phyloP scores from a whole-genome alignment of 768 basidiomycete genomes.

The Podaxis sp. region DNA sequence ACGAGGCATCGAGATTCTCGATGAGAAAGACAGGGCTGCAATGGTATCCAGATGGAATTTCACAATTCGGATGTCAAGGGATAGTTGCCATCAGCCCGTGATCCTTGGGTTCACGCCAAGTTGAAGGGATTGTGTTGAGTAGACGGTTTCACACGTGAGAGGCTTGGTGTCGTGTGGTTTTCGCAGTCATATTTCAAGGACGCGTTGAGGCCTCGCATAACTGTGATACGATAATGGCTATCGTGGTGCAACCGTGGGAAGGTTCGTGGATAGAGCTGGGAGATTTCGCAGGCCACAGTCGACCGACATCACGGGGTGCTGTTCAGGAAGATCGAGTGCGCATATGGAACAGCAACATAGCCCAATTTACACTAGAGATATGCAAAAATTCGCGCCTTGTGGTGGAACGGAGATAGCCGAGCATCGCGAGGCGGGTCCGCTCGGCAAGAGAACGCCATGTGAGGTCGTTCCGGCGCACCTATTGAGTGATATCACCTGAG shows the following conservation, averaged over 20 bases:
- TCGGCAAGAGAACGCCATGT: not conserved
- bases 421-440: not conserved
- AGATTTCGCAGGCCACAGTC: not conserved
- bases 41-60: not conserved
- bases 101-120: not conserved
- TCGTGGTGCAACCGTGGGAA: not conserved
- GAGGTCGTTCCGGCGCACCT: not conserved
- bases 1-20: not conserved
- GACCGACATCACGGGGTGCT: not conserved
- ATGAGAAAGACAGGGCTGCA: not conserved
- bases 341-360: not conserved
- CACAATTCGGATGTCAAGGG: not conserved
- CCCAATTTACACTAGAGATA: not conserved
- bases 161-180: not conserved
- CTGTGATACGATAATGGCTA: not conserved
- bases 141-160: not conserved
- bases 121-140: not conserved
- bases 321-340: not conserved
- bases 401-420: not conserved
- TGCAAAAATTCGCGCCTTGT: not conserved
- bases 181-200: not conserved
- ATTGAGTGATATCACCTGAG: not conserved
- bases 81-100: not conserved
- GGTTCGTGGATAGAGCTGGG: not conserved
- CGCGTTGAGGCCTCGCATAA: not conserved